phyloP scores from a whole-genome alignment of 1,284 basidiomycete species.

The Cryptococcus sp. region DNA sequence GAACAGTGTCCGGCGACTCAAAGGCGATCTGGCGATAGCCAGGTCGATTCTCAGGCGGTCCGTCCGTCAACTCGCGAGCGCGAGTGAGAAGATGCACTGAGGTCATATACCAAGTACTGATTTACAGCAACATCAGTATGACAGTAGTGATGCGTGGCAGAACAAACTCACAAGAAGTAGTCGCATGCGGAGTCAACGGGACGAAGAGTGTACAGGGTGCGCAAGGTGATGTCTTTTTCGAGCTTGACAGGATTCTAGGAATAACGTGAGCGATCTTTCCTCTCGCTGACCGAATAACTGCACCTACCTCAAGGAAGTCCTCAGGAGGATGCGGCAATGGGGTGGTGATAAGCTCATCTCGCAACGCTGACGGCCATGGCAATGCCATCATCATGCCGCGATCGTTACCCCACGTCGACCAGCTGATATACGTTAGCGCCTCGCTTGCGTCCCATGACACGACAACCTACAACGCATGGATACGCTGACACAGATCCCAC shows the following conservation, averaged over 20 bases:
- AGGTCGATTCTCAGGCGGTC: slow-evolving; percentile 5
- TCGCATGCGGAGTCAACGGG: slow-evolving; percentile 1
- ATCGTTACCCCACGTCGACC: slow-evolving; percentile 35
- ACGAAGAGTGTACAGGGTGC: slow-evolving; percentile 20
- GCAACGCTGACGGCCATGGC: slow-evolving; percentile 19
- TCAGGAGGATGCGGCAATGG: slow-evolving; percentile 25
- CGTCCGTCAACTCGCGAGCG: slow-evolving; percentile 8
- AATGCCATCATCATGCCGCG: slow-evolving; percentile 16
- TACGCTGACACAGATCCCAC: slow-evolving; percentile 29
- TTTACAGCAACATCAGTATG: background rate
- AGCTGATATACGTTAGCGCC: slow-evolving; percentile 17
- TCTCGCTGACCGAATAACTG: background rate
- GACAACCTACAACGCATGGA: slow-evolving; percentile 35
- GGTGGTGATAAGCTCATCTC: slow-evolving; percentile 26
- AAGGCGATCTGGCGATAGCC: slow-evolving; percentile 8
- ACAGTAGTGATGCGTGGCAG: no score
- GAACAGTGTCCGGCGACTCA: background rate
- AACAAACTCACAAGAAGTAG: slow-evolving; percentile 9
- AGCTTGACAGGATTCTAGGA: slow-evolving; percentile 4
- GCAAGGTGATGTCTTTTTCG: slow-evolving; percentile 18
- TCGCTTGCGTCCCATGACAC: background rate
- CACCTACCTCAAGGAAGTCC: slow-evolving; percentile 21
- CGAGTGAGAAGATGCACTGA: slow-evolving; percentile 10
- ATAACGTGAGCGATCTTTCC: background rate
- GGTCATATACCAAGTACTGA: slow-evolving; percentile 2